A percentile compares a stretch with the other conserved stretches of the same genome.
Conservation (phyloP, 345 rosid genomes). For the Citrus glauca region DNA sequence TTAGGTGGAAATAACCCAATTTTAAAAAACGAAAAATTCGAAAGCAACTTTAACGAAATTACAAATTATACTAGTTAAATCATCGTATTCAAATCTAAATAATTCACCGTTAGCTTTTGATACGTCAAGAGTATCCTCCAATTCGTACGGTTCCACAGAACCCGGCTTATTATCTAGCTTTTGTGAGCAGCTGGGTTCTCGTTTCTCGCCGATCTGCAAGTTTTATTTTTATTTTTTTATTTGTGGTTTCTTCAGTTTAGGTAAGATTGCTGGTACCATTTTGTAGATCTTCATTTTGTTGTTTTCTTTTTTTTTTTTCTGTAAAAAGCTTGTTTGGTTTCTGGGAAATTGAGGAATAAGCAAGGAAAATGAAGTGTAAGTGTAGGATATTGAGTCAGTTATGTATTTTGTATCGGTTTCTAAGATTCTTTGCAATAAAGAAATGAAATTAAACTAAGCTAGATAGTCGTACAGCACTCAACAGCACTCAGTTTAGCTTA, state of each 20-base stretch:
- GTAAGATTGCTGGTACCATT: constrained; percentile 21
- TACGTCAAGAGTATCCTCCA: neutral
- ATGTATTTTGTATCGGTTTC: neutral
- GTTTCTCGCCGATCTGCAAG: constrained; percentile 13
- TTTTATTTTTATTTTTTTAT: neutral
- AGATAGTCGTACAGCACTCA: neutral
- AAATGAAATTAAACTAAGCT: neutral
- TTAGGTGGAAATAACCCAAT: too few relatives aligned
- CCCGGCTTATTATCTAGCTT: neutral
- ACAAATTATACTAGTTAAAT: neutral
- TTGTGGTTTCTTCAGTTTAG: constrained; percentile 23
- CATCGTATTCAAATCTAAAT: neutral
- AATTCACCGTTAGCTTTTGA: neutral
- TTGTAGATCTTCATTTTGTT: constrained; percentile 18
- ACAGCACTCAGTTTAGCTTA: neutral
- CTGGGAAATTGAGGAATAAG: constrained; percentile 6
- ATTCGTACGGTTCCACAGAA: neutral
- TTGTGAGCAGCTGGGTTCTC: constrained; percentile 20
- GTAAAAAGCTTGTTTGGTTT: neutral
- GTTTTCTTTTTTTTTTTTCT: neutral
- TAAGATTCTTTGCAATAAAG: too few relatives aligned
- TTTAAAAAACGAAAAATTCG: neutral
- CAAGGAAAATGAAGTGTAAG: neutral
- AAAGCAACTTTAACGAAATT: neutral
- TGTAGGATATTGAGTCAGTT: neutral